These are phyloP conservation scores for Bacterosira constricta DNA, from an alignment of 108 stramenopile genomes.

Conservation along the genomic window DNA sequence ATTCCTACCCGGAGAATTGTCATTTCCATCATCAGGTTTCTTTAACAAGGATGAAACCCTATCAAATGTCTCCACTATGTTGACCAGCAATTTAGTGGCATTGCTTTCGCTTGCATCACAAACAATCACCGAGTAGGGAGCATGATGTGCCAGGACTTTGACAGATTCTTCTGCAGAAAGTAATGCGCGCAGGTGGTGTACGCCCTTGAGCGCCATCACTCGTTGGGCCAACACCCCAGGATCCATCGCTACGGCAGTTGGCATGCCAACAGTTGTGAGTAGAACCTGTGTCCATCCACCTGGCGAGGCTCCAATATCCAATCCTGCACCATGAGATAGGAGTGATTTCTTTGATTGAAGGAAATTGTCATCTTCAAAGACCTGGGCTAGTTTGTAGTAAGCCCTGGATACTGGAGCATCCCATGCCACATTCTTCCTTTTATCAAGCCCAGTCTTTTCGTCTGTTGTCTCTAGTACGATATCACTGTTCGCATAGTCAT, in stretches of 20 bases:
- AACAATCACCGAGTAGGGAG: conserved; percentile 55
- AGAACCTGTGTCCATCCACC: conserved; percentile 70
- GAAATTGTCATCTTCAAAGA: conserved; percentile 33
- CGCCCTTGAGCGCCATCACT: conserved; percentile 33
- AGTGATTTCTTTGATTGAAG: conserved; percentile 11
- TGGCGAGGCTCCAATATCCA: conserved; percentile 66
- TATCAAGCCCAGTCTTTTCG: conserved; percentile 15
- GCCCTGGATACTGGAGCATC: conserved; percentile 57
- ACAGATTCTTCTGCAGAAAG: conserved; percentile 29
- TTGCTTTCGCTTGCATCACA: conserved; percentile 56
- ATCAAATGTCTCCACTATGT: conserved; percentile 29
- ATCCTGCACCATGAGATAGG: conserved; percentile 36
- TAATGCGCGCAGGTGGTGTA: conserved; percentile 40
- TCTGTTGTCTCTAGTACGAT: conserved; percentile 30
- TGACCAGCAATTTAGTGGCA: conserved; percentile 29
- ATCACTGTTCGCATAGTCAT: conserved; percentile 54
- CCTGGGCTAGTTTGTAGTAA: conserved; percentile 60
- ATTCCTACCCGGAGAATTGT: neutral
- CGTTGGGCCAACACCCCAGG: conserved; percentile 52
- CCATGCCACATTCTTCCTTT: neutral
- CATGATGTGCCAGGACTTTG: conserved; percentile 22
- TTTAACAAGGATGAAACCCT: conserved; percentile 10
- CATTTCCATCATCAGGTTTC: neutral
- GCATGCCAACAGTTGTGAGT: conserved; percentile 21
- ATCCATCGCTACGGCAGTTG: conserved; percentile 46